Evolutionary conservation across 306 rosid species (phyloP), one percentile per base, ranked within the genome.

Genomic region (Castanea crenata): DNA sequence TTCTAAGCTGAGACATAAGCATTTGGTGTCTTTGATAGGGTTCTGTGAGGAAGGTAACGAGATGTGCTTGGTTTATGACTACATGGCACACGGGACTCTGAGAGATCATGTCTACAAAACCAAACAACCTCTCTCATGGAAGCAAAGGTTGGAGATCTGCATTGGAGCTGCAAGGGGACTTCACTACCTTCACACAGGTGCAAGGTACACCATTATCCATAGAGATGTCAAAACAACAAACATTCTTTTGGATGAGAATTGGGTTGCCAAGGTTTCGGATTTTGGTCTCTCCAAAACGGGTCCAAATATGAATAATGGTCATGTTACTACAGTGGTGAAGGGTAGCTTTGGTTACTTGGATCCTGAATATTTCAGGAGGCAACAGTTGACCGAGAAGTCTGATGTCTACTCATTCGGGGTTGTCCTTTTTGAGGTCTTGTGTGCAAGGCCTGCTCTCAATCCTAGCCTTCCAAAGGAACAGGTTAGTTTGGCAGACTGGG

Each of bases 231-330:
- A 88, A 61, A 86, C 89, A 76, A 86, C 91, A 5, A 88, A 88
- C 83, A 88, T 88, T 86, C 89, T 88, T 8, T n/a, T 86, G 75
- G 89, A 86, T 77, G 89, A 88, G 59, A 88, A 88, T 72, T 88
- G 85, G 88, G 77, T 44, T 23, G 89, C 89, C 76, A 88, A 88
- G 83, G 91, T 88, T 82, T 88, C 91, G 23, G 91, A 88, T 82
- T 88, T 88, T n/a, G 91, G 91, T 16, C 59, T 88, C 75, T 86
- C 89, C n/a, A 88, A 88, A 82, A 88, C 91, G 0, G 91, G 91
- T 71, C 89, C 89, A 20, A 21, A 83, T 54, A 76, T 86, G 89
- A 86, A 74, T 59, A 14, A 6, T 0, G 91, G 80, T 9, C 91
- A 88, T 72, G 86, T 88, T 34, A 88, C 89, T 71, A 88, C 91